Base-by-base conservation (phyloP, 208 protist genomes). In the Trypanosoma theileri region DNA sequence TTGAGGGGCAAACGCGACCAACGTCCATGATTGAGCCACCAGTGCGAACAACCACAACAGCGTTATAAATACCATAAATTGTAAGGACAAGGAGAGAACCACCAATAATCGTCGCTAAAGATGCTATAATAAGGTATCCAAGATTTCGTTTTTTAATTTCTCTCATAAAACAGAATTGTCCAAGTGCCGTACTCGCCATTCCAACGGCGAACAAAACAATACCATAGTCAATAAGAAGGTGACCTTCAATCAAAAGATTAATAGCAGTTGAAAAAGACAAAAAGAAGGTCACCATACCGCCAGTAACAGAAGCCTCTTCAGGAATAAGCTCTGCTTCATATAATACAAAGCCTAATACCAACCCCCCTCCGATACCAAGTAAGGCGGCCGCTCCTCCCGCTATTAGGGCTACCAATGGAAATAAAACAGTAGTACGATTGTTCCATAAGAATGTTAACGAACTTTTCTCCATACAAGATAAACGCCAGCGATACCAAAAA, bases 291-390 rank as follows among this genome's bases (percentile, higher is more conserved):
- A 85, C 81, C 71, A 88, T 79, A 24, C 85, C 83, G 35, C 80
- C 62, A 0, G 90, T 95, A 56, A 79, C 85, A 26, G 90, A 92
- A 3, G 84, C 81, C 59, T 92, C 86, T 59, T 91, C 83, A 3
- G 90, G 90, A 14, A 73, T 77, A 44, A 95, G 62, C 17, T 75
- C 79, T 14, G 88, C 81, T 59, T 95, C 87, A 73, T 92, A 90
- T 41, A 95, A 66, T 22, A 95, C 79, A 60, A 95, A 93, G 35
- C 90, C 82, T 0, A 95, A 64, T 14, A 95, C 84, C 19, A 95
- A 75, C 12, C 90, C 90, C 24, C 90, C 90, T 31, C 90, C 90
- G 63, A 95, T 92, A 50, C 90, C 90, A 44, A 95, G 77, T 80
- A 95, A 87, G 7, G 85, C 73, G 3, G 87, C 87, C 24, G 85